A percentile compares a stretch with the other conserved stretches of the same genome.
Conservation (phyloP, 495 filamentous ascomycete species). For the Pseudevernia furfuracea region DNA sequence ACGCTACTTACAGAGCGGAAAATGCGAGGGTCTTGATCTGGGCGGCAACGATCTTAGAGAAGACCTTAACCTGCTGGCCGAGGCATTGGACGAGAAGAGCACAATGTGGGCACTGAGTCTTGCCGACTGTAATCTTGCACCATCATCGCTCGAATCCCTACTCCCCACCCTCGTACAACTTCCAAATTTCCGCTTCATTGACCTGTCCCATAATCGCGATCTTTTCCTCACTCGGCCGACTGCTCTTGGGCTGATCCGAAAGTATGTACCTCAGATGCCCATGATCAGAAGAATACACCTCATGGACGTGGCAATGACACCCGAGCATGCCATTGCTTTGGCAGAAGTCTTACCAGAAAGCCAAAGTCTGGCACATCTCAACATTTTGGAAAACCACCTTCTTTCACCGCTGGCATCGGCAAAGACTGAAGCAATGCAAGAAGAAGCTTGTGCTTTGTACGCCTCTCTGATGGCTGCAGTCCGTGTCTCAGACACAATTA, state of each 20-base stretch:
- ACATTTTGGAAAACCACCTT: constrained; percentile 73
- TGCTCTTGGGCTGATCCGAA: constrained; percentile 66
- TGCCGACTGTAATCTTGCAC: constrained; percentile 75
- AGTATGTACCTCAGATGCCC: constrained; percentile 77
- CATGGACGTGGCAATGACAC: constrained; percentile 72
- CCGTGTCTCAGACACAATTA: constrained; percentile 70
- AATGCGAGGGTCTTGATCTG: constrained; percentile 87
- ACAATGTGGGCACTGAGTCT: constrained; percentile 76
- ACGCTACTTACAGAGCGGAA: constrained; percentile 60
- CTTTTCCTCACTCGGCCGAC: constrained; percentile 70
- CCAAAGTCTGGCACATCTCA: constrained; percentile 75
- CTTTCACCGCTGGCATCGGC: constrained; percentile 60
- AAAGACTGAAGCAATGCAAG: constrained; percentile 62
- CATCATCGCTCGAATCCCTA: constrained; percentile 61
- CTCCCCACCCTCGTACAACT: constrained; percentile 67
- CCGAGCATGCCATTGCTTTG: constrained; percentile 81
- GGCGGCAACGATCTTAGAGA: constrained; percentile 79
- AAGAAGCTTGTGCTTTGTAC: constrained; percentile 91
- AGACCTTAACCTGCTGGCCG: constrained; percentile 58
- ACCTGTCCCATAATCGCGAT: constrained; percentile 79
- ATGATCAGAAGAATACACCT: constrained; percentile 80
- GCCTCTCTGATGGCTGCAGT: constrained; percentile 86
- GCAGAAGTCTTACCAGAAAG: constrained; percentile 85
- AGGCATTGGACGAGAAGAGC: constrained; percentile 51
- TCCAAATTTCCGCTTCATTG: constrained; percentile 75